Evolutionary conservation across 495 filamentous ascomycete species (phyloP), one percentile per base, ranked within the genome.

Genomic region (Lophiostoma macrostomum): DNA sequence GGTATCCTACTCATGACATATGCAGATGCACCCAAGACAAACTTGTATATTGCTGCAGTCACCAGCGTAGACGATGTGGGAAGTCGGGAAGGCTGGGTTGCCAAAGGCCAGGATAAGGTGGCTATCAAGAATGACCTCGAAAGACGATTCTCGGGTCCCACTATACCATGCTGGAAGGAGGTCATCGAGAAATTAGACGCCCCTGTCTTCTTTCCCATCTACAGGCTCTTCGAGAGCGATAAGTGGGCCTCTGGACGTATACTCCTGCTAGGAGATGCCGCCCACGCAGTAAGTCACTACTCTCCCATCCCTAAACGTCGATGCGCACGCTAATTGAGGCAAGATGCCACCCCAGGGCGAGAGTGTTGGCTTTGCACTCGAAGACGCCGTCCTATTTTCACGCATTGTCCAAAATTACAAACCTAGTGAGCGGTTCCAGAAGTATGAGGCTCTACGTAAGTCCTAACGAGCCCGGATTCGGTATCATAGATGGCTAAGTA

Each of bases 261-360:
- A 32, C 18, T 61, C 14, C 41, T 61, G n/a, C 38, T 61, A 6
- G 51, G 58, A 24, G 58, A 61, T 42, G 58, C 58, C 3, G 58
- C 58, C 11, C 58, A 61, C 23, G 58, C 58, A 14, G 56, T 60
- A 41, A 11, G 43, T 43, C 30, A 20, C 4, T 24, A 16, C 11
- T 30, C 12, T 18, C 30, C 23, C 41, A 4, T n/a, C 41, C 3
- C 13, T 13, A 5, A 16, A 6, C 24, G 25, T 31, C 1, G 1
- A 22, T 31, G n/a, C 12, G 5, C 16, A 25, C 23, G 11, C 18
- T 41, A 18, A 23, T 14, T 16, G 11, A 36, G 2, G 1, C 14
- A 40, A 60, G 50, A 61, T 61, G 58, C 58, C 58, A 44, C 58
- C 58, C 2, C 51, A 56, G 39, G 58, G 58, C 5, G 51, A 61